phyloP scores from a whole-genome alignment of 1,139 yeast species.

The Hanseniaspora sp. region DNA sequence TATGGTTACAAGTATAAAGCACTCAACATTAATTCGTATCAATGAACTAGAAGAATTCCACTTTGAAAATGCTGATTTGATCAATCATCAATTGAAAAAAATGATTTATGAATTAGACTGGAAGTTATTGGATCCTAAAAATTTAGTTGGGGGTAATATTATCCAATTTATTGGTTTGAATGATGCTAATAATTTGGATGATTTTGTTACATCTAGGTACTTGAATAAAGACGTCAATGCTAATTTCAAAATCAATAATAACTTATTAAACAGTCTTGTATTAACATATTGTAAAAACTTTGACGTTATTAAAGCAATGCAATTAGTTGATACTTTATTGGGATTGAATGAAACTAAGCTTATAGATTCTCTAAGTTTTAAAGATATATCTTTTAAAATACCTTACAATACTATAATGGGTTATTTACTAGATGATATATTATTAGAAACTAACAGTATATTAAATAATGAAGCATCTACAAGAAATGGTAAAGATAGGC shows the following conservation, averaged over 20 bases:
- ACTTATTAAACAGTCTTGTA: constrained; percentile 10
- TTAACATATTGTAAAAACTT: constrained; percentile 3
- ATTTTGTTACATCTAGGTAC: background rate
- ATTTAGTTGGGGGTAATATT: constrained; percentile 6
- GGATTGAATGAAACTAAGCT: background rate
- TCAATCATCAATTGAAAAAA: constrained; percentile 3
- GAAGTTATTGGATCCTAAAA: constrained; percentile 7
- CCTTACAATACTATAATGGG: constrained; percentile 13
- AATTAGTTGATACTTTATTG: constrained; percentile 1
- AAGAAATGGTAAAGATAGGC: background rate
- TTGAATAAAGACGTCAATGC: background rate
- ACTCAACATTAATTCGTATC: background rate
- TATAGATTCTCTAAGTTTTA: background rate
- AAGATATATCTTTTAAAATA: constrained; percentile 8
- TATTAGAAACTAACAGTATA: background rate
- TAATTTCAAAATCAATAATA: constrained; percentile 2
- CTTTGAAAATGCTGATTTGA: background rate
- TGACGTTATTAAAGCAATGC: constrained; percentile 8
- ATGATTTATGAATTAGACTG: background rate
- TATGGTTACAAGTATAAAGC: background rate
- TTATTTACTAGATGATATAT: constrained; percentile 1
- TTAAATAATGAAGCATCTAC: background rate
- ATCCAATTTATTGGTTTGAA: constrained; percentile 4
- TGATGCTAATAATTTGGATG: constrained; percentile 3
- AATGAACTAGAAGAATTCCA: background rate